Evolutionary conservation across 2,329 filamentous ascomycete species (phyloP), one percentile per base, ranked within the genome.

Genomic region (Colletotrichum karsti): DNA sequence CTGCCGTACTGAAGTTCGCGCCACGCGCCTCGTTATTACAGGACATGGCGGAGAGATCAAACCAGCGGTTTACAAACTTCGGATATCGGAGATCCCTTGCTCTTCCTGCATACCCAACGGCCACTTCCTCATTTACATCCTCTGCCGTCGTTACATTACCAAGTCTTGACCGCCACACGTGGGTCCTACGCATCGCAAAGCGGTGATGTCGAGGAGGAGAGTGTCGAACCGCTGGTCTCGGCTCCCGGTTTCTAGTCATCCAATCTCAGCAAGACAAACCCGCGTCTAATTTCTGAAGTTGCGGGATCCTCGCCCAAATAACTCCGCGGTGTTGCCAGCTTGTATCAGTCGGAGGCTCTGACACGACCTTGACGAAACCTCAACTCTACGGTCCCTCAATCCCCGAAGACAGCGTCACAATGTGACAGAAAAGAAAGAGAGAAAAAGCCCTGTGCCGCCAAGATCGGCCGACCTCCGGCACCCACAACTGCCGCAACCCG

Each of bases 121-220:
- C 46, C 24, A 12, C 33, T 20, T 30, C 37, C 24, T 15, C 53
- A 30, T 53, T 18, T 39, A 42, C 46, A 57, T 13, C n/a, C 56
- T 68, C 51, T 67, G 61, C 64, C 64, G 60, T 48, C 48, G 65
- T 65, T 68, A 39, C 65, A 68, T 65, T 22, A 62, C 58, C 39
- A 12, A 48, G 48, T 50, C 39, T 28, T 56, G 63, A 66, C 48
- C 53, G 60, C 60, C 39, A 59, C 15, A 39, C 60, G 60, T 54
- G 60, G 60, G 53, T 15, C 60, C 13, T 4, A 24, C 35, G 20
- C 15, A 13, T 59, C n/a, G 44, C 35, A 46, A 26, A 51, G 7
- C 41, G 42, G 44, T 15, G 26, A 15, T 13, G 26, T 67, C 50
- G 26, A 35, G 44, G n/a, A 35, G 26, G 35, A 22, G 37, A 24